Evolutionary conservation across 2,329 filamentous ascomycete genomes (phyloP).

Genomic region (Fonsecaea pedrosoi): DNA sequence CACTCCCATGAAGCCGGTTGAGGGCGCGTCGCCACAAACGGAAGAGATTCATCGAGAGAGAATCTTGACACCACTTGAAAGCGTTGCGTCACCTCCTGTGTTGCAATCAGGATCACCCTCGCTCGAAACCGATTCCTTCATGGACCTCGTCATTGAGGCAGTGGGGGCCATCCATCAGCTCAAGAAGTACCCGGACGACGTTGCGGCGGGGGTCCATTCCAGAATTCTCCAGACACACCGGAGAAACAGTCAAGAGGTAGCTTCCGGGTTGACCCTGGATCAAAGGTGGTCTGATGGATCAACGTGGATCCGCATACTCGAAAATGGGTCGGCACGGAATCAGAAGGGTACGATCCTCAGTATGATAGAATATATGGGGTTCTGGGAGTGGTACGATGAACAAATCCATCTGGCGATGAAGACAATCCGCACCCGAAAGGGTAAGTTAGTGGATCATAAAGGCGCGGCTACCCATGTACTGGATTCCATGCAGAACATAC

Average conservation of each 20-base stretch:
- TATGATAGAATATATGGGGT: conserved; percentile 37
- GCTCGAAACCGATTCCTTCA: neutral
- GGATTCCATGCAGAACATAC: conserved; percentile 18
- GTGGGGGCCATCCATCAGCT: conserved; percentile 13
- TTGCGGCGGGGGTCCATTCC: neutral
- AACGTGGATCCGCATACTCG: conserved; percentile 34
- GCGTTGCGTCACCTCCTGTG: neutral
- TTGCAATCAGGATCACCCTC: neutral
- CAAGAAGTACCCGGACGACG: conserved; percentile 1
- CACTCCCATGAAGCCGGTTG: neutral
- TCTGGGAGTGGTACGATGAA: conserved; percentile 32
- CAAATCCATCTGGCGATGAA: conserved; percentile 16
- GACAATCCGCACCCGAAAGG: conserved; percentile 31
- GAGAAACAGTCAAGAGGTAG: neutral
- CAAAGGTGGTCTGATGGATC: conserved; percentile 33
- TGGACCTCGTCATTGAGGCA: conserved; percentile 5
- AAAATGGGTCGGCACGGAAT: conserved; percentile 23
- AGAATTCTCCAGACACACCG: conserved; percentile 9
- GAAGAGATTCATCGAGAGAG: neutral
- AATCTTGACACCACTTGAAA: neutral
- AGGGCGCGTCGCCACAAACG: neutral
- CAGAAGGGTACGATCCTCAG: conserved; percentile 25
- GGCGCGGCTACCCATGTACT: conserved; percentile 24
- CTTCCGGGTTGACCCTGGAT: neutral
- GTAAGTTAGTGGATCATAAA: conserved; percentile 14